Percentiles rank a stretch among this genome's conserved stretches.
Conservation (phyloP, 345 rosid genomes). For the Eucalyptus tenuipes region DNA sequence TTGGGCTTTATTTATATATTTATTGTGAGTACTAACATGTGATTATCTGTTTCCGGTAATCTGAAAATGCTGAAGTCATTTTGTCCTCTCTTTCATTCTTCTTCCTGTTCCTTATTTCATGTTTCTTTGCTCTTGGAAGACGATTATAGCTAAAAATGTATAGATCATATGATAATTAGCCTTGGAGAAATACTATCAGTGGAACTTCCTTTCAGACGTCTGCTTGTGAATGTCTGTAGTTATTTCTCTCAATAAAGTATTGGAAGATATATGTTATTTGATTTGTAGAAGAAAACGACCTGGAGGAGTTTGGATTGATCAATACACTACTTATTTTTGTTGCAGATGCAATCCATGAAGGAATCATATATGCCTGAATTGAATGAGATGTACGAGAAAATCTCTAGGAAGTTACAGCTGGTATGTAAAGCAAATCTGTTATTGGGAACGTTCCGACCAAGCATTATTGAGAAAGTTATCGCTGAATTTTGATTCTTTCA, state of each 20-base stretch:
- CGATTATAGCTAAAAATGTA: not conserved
- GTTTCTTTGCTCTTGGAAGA: not conserved
- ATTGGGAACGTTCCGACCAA: not conserved
- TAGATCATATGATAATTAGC: not conserved
- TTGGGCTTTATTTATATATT: not conserved
- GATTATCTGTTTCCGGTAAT: not conserved
- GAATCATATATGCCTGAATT: constrained; percentile 52
- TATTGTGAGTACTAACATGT: not conserved
- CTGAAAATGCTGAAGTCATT: not conserved
- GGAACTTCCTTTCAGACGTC: not conserved
- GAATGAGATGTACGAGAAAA: constrained; percentile 54
- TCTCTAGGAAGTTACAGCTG: constrained; percentile 43
- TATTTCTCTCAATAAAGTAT: not conserved
- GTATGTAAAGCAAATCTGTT: not conserved
- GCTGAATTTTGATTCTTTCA: not conserved
- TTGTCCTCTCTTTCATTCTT: not conserved
- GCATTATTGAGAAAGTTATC: not conserved
- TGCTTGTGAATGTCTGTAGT: not conserved
- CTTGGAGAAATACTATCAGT: not conserved
- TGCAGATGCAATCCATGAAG: constrained; percentile 58
- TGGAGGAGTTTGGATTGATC: not conserved
- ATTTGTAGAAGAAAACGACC: not conserved
- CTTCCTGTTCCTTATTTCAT: not conserved
- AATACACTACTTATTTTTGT: constrained; percentile 1
- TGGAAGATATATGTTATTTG: not conserved